Evolutionary conservation across 495 filamentous ascomycete species (phyloP).

Genomic region (Penicillium pulvis): DNA sequence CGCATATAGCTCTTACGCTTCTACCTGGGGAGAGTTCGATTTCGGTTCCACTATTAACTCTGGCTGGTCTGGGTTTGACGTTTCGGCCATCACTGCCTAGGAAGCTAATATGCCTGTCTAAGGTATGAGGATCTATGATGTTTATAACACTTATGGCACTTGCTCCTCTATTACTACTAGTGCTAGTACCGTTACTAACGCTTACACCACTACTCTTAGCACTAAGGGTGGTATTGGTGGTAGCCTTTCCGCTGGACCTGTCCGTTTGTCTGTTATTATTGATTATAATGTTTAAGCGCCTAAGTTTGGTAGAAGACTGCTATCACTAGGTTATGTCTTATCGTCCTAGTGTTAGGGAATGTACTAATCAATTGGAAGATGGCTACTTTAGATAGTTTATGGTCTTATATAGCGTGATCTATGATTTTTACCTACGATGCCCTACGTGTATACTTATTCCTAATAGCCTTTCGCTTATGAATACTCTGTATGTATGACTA

Average conservation of each 20-base stretch:
- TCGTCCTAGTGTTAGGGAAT: too few relatives aligned
- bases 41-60: slow-evolving; percentile 36
- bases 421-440: too few relatives aligned
- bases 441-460: too few relatives aligned
- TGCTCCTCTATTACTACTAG: slow-evolving; percentile 37
- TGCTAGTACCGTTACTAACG: slow-evolving; percentile 33
- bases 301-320: too few relatives aligned
- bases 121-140: slow-evolving; percentile 41
- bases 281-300: slow-evolving; percentile 30
- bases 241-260: slow-evolving; percentile 33
- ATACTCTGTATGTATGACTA: too few relatives aligned
- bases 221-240: slow-evolving; percentile 43
- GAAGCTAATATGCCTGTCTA: slow-evolving; percentile 32
- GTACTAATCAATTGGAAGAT: too few relatives aligned
- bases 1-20: slow-evolving; percentile 36
- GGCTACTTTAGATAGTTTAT: too few relatives aligned
- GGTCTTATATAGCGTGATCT: too few relatives aligned
- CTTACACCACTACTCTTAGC: slow-evolving; percentile 40
- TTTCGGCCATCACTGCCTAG: slow-evolving; percentile 42
- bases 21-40: slow-evolving; percentile 49
- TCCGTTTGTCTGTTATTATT: slow-evolving; percentile 32
- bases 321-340: too few relatives aligned
- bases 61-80: slow-evolving; percentile 47
- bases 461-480: too few relatives aligned
- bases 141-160: slow-evolving; percentile 11